Base-by-base conservation (phyloP, 257 asterid species). In the Mitragyna speciosa region DNA sequence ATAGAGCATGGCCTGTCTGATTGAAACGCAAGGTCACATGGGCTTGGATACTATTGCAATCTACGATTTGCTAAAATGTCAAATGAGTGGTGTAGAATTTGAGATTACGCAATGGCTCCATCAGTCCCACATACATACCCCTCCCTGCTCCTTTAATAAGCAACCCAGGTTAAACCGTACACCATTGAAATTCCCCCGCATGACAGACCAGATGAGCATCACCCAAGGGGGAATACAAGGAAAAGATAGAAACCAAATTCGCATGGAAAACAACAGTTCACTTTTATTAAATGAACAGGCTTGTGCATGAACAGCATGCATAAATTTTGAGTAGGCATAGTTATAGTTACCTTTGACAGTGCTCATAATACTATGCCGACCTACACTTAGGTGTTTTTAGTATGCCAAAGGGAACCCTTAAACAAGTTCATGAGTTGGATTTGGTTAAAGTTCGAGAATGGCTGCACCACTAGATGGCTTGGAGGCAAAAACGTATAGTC, bases 381-480 rank as follows among this genome's bases (percentile, higher is more conserved):
- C 51, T 33, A 31, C 0, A 49, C 30, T 19, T 31, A 10, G 8
- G 26, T 52, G 24, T 10, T 48, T 74, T 17, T 26, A 0, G 4
- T 11, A 16, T 0, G 28, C 64, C 12, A 43, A n/a, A 63, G 12
- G 61, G 36, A 45, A 70, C 47, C 48, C 26, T 17, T 16, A 7
- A 8, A 9, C 5, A 70, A 65, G 39, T 39, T 61, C 61, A 70
- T 6, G 59, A 1, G 24, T 36, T n/a, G 26, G 79, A 33, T 22
- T 10, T 49, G 12, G 43, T 70, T 90, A 88, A 77, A 90, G 71
- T 47, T 94, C 85, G 86, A 96, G 61, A 39, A 96, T 87, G 89
- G 98, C 99, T 12, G 98, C 98, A 70, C 99, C 99, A 28, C 99
- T 91, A 12, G 99, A 94, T 14, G 98, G 98, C 87, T 96, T 94